A percentile compares a stretch with the other conserved stretches of the same genome.
phyloP scores from a whole-genome alignment of 2,329 filamentous ascomycete genomes.

The Paraphaeosphaeria sporulosa region DNA sequence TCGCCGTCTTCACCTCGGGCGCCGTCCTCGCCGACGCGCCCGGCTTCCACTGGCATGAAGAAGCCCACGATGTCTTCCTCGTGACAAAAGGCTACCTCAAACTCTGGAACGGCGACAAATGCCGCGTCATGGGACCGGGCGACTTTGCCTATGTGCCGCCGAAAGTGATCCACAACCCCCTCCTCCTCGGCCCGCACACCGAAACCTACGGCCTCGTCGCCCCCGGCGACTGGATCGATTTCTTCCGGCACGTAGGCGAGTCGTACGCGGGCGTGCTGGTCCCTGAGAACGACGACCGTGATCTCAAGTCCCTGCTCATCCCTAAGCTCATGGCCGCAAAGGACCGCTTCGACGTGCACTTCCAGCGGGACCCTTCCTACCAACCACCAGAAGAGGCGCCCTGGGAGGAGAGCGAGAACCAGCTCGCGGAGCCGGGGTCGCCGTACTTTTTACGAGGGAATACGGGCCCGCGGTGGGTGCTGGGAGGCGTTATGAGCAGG shows the following conservation, averaged over 20 bases:
- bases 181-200: constrained; percentile 23
- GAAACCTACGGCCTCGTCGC: constrained; percentile 29
- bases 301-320: constrained; percentile 20
- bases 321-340: constrained; percentile 28
- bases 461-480: constrained; percentile 25
- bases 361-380: constrained; percentile 23
- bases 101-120: constrained; percentile 27
- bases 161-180: constrained; percentile 27
- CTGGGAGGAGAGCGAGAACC: constrained; percentile 17
- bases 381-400: constrained; percentile 21
- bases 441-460: constrained; percentile 30
- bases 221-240: constrained; percentile 31
- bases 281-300: constrained; percentile 25
- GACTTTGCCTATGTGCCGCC: constrained; percentile 32
- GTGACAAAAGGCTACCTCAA: constrained; percentile 29
- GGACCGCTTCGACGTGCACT: constrained; percentile 30
- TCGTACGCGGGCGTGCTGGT: constrained; percentile 27
- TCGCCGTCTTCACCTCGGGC: constrained; percentile 29
- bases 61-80: constrained; percentile 32
- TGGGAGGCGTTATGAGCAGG: constrained; percentile 23
- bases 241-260: constrained; percentile 29
- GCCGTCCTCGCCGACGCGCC: constrained; percentile 27
- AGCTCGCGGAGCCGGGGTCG: constrained; percentile 17
- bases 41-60: constrained; percentile 31
- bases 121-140: constrained; percentile 26